Base-by-base conservation (phyloP, 441 rosid species). In the Populus trichocarpa region DNA sequence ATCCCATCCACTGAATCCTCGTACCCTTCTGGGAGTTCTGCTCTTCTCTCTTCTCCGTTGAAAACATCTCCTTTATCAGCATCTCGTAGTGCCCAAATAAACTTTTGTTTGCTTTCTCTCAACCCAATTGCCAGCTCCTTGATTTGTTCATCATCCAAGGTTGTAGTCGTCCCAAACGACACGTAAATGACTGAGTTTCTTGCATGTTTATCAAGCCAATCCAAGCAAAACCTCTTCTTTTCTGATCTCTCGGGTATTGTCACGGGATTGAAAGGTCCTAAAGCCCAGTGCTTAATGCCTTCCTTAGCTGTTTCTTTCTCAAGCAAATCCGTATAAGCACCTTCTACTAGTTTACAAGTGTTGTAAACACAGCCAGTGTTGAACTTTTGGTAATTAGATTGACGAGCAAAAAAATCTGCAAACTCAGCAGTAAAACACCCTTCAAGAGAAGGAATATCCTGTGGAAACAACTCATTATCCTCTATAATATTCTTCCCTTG, bases 21-120 rank as follows among this genome's bases (percentile, higher is more conserved):
- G 40, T 75, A 87, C 74, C 88, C 88, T 65, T 71, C 42, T 26
- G 91, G 90, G 9, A 87, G 80, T n/a, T 71, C 79, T 5, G 64
- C 70, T 20, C 75, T 78, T 11, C 53, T 65, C 33, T 72, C 74
- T 14, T 74, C 77, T 23, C 36, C 36, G 1, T 22, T 63, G 75
- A 86, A 86, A 26, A 85, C 79, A 46, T 89, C 91, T 14, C 86
- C 86, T 81, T 76, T 84, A 33, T 90, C 92, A 0, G 90, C 94
- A 66, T 89, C 94, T 79, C 91, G 82, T 22, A 87, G 22, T 5
- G 84, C 90, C 92, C 94, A 90, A 0, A 90, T 80, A 85, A 89
- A 90, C 77, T 87, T 89, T 59, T 85, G 87, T 8, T 79, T 73
- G 80, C 90, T 86, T 67, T 79, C 75, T 42, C 85, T 85, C 77